Conservation (phyloP, 1,284 basidiomycete genomes). For the Heliocybe sulcata region DNA sequence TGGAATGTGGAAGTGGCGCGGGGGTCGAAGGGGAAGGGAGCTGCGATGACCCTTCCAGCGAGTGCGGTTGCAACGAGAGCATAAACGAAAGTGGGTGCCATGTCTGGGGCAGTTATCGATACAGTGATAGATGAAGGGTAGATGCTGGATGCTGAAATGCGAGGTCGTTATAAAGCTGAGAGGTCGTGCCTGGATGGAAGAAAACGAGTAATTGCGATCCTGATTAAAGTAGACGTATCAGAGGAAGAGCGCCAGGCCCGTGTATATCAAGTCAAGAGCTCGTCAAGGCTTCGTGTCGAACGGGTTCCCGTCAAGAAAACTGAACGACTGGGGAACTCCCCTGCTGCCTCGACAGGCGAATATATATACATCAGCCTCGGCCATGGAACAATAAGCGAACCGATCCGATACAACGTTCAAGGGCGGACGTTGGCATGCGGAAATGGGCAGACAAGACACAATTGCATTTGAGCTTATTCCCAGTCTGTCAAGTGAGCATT, state of each 20-base stretch:
- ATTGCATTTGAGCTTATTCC: neutral
- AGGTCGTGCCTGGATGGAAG: neutral
- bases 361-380: neutral
- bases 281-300: neutral
- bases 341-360: neutral
- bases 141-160: neutral
- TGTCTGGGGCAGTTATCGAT: neutral
- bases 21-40: neutral
- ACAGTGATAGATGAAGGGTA: neutral
- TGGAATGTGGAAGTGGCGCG: conserved; percentile 23
- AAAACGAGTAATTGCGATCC: neutral
- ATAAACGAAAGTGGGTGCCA: neutral
- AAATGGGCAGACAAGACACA: neutral
- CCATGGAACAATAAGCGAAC: neutral
- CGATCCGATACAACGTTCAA: neutral
- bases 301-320: neutral
- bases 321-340: neutral
- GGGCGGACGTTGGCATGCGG: neutral
- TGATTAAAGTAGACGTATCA: neutral
- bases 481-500: neutral
- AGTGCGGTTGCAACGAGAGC: neutral
- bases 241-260: neutral
- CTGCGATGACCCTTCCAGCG: neutral
- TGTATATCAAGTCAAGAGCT: neutral
- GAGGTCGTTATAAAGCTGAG: neutral